phyloP scores from a whole-genome alignment of 345 rosid genomes.

The Hibiscus trionum region DNA sequence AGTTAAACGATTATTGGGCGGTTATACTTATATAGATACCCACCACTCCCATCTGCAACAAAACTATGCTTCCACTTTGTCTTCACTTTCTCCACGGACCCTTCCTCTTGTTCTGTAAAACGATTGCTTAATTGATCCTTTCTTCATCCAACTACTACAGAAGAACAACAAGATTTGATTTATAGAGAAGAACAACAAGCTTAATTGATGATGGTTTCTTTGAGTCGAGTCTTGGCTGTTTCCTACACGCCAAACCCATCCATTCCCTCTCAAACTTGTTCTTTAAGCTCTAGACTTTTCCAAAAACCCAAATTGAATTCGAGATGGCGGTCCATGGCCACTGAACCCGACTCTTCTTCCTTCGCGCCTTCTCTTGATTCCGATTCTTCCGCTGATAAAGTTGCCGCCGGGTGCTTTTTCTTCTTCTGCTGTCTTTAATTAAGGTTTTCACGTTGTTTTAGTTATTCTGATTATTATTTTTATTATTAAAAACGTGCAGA shows the following conservation, averaged over 20 bases:
- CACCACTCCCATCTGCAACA: conserved; percentile 14
- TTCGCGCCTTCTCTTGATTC: conserved; percentile 47
- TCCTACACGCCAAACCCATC: conserved; percentile 39
- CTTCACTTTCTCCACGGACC: conserved; percentile 6
- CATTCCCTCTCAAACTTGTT: conserved; percentile 3
- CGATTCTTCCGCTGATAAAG: conserved; percentile 48
- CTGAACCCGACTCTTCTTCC: conserved; percentile 46
- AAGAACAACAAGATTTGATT: background rate
- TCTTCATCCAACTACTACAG: background rate
- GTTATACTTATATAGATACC: conserved; percentile 1
- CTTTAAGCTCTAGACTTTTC: conserved; percentile 15
- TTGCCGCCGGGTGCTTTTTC: conserved; percentile 36
- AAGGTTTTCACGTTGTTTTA: background rate
- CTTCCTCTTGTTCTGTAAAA: background rate
- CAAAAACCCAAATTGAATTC: conserved; percentile 20
- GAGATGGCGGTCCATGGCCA: conserved; percentile 50
- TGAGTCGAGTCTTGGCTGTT: conserved; percentile 50
- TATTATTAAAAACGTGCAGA: conserved; percentile 25
- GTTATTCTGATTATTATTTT: background rate
- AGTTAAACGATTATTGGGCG: background rate
- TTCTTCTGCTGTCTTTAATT: background rate
- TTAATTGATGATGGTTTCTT: conserved; percentile 32
- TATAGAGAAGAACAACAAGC: too few relatives aligned
- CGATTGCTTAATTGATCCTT: background rate
- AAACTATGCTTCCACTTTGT: conserved; percentile 20